Conservation (phyloP, 2,329 filamentous ascomycete species). For the Geoglossum cookeanum region DNA sequence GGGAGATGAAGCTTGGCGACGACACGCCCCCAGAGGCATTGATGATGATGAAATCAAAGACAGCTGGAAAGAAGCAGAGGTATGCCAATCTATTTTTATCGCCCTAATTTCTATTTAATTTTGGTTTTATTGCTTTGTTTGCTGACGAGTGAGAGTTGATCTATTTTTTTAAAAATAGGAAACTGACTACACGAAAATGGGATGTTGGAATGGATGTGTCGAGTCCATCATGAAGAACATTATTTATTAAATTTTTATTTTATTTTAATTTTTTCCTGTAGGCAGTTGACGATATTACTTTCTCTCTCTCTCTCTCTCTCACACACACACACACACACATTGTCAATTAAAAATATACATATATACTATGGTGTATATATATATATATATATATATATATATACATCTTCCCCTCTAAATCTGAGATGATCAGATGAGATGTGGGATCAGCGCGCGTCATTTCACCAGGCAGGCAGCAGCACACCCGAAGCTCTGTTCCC, state of each 20-base stretch:
- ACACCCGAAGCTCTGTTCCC: too few relatives aligned
- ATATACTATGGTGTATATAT: too few relatives aligned
- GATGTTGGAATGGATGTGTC: slow-evolving; percentile 25
- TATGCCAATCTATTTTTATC: neutral
- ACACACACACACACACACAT: too few relatives aligned
- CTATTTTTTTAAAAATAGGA: slow-evolving; percentile 8
- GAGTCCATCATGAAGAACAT: slow-evolving; percentile 11
- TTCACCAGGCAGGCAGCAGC: too few relatives aligned
- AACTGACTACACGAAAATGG: slow-evolving; percentile 27
- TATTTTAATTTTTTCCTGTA: neutral
- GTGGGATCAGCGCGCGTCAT: too few relatives aligned
- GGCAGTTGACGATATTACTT: neutral
- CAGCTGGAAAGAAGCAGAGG: slow-evolving; percentile 21
- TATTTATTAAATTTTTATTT: slow-evolving; percentile 7
- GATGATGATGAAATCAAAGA: slow-evolving; percentile 7
- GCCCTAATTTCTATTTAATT: neutral
- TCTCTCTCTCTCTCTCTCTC: slow-evolving; percentile 7
- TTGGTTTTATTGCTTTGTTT: too few relatives aligned
- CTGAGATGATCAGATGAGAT: too few relatives aligned
- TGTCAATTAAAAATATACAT: too few relatives aligned
- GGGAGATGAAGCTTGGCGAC: slow-evolving; percentile 14
- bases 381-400: too few relatives aligned
- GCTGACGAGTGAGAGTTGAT: neutral
- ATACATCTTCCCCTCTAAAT: too few relatives aligned
- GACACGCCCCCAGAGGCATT: slow-evolving; percentile 2